Evolutionary conservation across 1,284 basidiomycete species (phyloP).

Genomic region (Trametes polyzona): DNA sequence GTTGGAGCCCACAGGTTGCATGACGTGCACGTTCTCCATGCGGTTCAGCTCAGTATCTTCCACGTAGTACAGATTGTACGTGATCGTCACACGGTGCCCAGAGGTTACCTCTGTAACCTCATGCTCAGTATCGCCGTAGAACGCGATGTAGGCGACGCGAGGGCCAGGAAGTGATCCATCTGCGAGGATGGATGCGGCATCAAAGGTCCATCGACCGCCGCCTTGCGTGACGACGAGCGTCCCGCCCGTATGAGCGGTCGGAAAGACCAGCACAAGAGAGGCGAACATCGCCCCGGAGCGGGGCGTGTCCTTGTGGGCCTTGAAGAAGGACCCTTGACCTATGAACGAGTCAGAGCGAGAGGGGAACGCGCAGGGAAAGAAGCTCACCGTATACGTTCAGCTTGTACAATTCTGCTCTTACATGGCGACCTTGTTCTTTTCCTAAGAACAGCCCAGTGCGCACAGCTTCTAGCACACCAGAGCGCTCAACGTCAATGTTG

Average conservation of each 20-base stretch:
- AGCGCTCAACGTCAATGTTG: slow-evolving; percentile 32
- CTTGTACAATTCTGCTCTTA: slow-evolving; percentile 34
- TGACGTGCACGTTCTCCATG: not conserved
- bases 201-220: slow-evolving; percentile 38
- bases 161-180: not conserved
- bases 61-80: slow-evolving; percentile 42
- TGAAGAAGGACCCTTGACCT: slow-evolving; percentile 48
- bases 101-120: slow-evolving; percentile 44
- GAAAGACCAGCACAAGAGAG: slow-evolving; percentile 46
- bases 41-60: too few species aligned
- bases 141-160: slow-evolving; percentile 39
- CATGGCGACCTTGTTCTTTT: slow-evolving; percentile 15
- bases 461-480: slow-evolving; percentile 32
- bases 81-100: slow-evolving; percentile 47
- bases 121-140: slow-evolving; percentile 50
- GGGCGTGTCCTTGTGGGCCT: slow-evolving; percentile 47
- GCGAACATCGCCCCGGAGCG: slow-evolving; percentile 46
- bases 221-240: slow-evolving; percentile 39
- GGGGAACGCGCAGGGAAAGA: not conserved
- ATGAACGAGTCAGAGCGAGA: too few species aligned
- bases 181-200: slow-evolving; percentile 32
- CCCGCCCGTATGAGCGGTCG: slow-evolving; percentile 46
- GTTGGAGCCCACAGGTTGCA: slow-evolving; percentile 11
- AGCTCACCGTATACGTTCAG: slow-evolving; percentile 18
- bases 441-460: slow-evolving; percentile 26